Conservation (phyloP, 768 basidiomycete genomes). For the Amanita pallidorosea region DNA sequence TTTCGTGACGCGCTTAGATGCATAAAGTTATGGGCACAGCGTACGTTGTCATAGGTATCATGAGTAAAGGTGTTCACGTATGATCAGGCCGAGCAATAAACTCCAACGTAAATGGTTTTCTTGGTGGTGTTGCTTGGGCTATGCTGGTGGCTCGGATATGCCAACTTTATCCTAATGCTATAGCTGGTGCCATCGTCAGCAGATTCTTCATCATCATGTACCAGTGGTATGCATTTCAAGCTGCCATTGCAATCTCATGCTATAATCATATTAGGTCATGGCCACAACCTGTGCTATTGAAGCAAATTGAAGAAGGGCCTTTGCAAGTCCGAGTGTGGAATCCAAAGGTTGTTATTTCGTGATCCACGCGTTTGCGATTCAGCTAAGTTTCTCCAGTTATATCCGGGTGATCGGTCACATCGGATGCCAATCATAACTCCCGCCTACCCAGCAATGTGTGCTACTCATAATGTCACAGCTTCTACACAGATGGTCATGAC, state of each 20-base stretch:
- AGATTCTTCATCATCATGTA: conserved; percentile 98
- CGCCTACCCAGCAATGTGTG: conserved; percentile 98
- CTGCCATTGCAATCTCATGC: neutral
- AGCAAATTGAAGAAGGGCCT: conserved; percentile 94
- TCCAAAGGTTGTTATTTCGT: conserved; percentile 52
- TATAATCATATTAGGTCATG: conserved; percentile 59
- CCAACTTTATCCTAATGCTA: conserved; percentile 92
- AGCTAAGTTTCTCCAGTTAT: conserved; percentile 42
- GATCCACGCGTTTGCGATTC: neutral
- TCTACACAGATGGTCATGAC: conserved; percentile 96
- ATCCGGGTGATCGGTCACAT: conserved; percentile 88
- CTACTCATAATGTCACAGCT: conserved; percentile 94
- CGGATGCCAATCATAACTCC: conserved; percentile 99
- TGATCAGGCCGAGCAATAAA: conserved; percentile 84
- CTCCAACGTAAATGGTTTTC: conserved; percentile 95
- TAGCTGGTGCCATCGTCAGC: conserved; percentile 91
- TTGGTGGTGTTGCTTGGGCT: conserved; percentile 98
- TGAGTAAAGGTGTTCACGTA: neutral
- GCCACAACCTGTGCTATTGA: conserved; percentile 96
- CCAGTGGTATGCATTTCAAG: conserved; percentile 59
- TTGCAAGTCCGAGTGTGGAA: conserved; percentile 96
- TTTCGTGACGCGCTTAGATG: conserved; percentile 93
- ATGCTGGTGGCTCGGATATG: conserved; percentile 99
- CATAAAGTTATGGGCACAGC: conserved; percentile 96
- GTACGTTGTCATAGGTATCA: conserved; percentile 32